Evolutionary conservation across 176 grass and related monocot genomes (phyloP), one percentile per base, ranked within the genome.

Genomic region (Carex parvula): DNA sequence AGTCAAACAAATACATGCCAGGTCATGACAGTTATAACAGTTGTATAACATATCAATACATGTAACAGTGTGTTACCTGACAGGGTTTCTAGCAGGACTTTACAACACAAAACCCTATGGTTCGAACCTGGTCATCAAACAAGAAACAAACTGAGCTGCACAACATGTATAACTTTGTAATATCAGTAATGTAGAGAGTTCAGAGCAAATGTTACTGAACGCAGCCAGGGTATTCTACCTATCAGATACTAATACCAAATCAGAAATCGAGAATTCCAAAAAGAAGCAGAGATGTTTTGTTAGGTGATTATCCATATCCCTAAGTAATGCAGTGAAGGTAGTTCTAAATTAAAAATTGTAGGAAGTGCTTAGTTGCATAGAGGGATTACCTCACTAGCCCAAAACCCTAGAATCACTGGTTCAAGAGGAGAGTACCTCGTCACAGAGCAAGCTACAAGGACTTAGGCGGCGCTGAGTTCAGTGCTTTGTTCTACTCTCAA

Each of bases 401-500:
- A 71, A 71, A 71, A 71, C 68, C 68, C 68, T 44, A 71, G 68
- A 46, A 21, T 71, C 35, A 71, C 37, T 44, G 9, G 60, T 24
- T 22, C 6, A 22, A 62, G 60, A 62, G 21, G 20, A 61, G n/a
- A 21, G 5, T 21, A 60, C 59, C 59, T 21, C 6, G 15, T 46
- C 17, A 12, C 8, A 21, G 39, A 71, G 17, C 1, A 71, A 44
- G 8, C 68, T 42, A 44, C 41, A n/a, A 21, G 8, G 8, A 21
- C 17, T 21, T n/a, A 71, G 37, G 68, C 37, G 33, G 68, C 68
- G 37, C 6, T 46, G 17, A 44, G 68, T 44, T 71, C 37, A 44
- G 32, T 69, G 64, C 64, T 68, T 68, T 10, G 17, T 44, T 70
- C 37, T n/a, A 8, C 37, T 21, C 35, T 69, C 2, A 42, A 42